Base-by-base conservation (phyloP, 441 rosid genomes). In the Arabidopsis lyrata region DNA sequence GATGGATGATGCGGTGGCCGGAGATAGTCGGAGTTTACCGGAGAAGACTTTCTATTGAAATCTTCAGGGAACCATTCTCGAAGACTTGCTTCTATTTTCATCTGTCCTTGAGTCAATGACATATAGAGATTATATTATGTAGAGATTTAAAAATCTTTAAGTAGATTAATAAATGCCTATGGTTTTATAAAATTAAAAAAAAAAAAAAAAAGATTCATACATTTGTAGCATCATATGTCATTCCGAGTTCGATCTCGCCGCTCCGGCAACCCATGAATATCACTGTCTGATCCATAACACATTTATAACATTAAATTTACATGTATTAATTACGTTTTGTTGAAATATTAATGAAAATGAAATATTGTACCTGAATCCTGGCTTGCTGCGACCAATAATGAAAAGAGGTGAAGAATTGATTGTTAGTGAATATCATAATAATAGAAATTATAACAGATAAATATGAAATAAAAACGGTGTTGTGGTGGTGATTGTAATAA, bases 201-300 rank as follows among this genome's bases (percentile, higher is more conserved):
- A 6, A 14, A 14, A 5, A 48, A 2, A 8, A 22, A 5, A 7
- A 36, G 16, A 54, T 74, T 44, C 78, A 66, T 89, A 88, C 96
- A 42, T 75, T 85, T 32, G 75, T 9, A 38, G 66, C 72, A 54
- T 38, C 63, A 69, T 74, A 77, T 66, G 95, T 82, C 60, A 85
- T 80, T 20, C 98, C 97, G 24, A 94, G 76, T 73, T 94, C 98
- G 77, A 94, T 87, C 78, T 94, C 98, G 4, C 98, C 98, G 45
- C 79, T 85, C 32, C 54, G 77, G 81, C 97, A 90, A 42, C 95
- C 95, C 95, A 90, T 83, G 82, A 94, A 91, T 20, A 86, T 86
- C 57, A 87, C 91, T 22, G 78, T 83, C 98, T 94, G 82, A 56
- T 35, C 42, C 42, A 68, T 35, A 20, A 60, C 42, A 67, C 12